Evolutionary conservation across 768 basidiomycete genomes (phyloP), one percentile per base, ranked within the genome.

Genomic region (Mycena vulgaris): DNA sequence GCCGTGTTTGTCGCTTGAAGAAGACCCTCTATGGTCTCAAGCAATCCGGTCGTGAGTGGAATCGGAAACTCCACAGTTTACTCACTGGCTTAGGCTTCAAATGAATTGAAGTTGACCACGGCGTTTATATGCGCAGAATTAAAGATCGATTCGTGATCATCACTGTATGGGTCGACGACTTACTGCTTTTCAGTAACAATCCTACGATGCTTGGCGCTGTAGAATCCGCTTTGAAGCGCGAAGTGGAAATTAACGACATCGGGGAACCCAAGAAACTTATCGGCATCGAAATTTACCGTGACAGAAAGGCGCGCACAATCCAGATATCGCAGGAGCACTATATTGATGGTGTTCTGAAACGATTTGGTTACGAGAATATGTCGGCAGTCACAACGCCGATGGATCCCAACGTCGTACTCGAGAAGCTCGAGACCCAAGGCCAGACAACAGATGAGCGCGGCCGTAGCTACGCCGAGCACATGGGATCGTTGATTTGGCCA

Each of bases 31-130:
- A 37, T 59, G 57, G 57, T 4, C 57, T 59, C 2, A 59, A 59
- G 27, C 57, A 59, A 21, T 59, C 57, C 39, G 57, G 57, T 25
- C 57, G 57, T 5, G 57, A 59, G 19, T 59, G 57, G 57, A 59
- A 59, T 45, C 57, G 57, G 28, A 59, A 59, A 35, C 21, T 59
- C 2, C 57, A 45, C 25, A 27, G 37, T 17, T 14, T 59, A 59
- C 57, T 59, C 40, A 59, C 57, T 19, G 17, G 4, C 7, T n/a
- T 31, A 8, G 51, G 51, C 4, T 53, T 53, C 30, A 16, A 53
- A 21, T 39, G 39, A 25, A 33, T 53, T 33, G 30, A 30, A 33
- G 51, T 53, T 9, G 51, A 53, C 30, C 51, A 53, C 30, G 51
- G 57, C 19, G 57, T 59, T 7, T 59, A 59, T 30, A 37, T 45